Percentiles rank a stretch among this genome's conserved stretches.
Conservation (phyloP, 352 stramenopile genomes). For the Achlya hypogyna region DNA sequence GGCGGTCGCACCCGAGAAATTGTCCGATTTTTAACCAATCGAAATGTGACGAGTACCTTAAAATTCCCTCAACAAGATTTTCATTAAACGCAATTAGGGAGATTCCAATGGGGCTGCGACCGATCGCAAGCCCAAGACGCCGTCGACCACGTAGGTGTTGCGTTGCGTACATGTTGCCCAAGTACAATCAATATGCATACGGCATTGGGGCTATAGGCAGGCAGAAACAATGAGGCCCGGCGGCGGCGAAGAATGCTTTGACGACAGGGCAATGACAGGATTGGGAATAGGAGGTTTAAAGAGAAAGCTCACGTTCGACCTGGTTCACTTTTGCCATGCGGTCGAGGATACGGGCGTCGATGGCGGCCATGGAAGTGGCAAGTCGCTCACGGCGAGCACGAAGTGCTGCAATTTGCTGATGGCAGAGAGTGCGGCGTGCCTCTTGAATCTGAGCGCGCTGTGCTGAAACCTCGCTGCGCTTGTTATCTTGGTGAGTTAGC, state of each 20-base stretch:
- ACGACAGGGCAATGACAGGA: neutral
- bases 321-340: neutral
- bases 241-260: neutral
- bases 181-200: too few species aligned
- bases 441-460: neutral
- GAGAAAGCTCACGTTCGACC: neutral
- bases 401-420: neutral
- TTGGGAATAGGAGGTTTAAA: neutral
- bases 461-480: neutral
- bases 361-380: neutral
- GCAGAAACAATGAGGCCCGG: too few species aligned
- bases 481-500: neutral
- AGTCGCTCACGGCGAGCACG: neutral
- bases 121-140: too few species aligned
- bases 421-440: neutral
- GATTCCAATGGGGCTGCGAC: neutral
- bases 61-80: neutral
- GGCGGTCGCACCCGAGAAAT: neutral
- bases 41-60: neutral
- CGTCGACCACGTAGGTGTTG: too few species aligned
- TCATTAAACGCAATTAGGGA: neutral
- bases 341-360: neutral
- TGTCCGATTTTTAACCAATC: neutral
- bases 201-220: too few species aligned
- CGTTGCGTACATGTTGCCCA: too few species aligned